Percentiles rank a stretch among this genome's conserved stretches.
These are phyloP conservation scores for Paraleonurus japonicus DNA, from an alignment of 257 asterid genomes.

Conservation along the genomic window DNA sequence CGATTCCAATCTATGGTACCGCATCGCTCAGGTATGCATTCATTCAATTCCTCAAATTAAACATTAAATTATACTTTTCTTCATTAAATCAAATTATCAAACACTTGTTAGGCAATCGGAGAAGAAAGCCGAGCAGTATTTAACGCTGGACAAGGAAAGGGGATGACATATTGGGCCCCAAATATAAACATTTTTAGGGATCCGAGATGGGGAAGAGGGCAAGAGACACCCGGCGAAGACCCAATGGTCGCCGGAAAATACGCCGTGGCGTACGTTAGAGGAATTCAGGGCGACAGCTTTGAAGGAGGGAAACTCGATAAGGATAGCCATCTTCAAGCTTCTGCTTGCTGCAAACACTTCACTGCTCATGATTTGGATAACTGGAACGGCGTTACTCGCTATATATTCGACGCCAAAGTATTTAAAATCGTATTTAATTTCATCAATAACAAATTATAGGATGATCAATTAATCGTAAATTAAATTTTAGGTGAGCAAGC, in stretches of 20 bases:
- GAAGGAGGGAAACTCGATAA: conserved; percentile 48
- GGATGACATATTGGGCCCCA: conserved; percentile 87
- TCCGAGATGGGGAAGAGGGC: conserved; percentile 94
- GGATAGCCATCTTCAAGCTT: conserved; percentile 50
- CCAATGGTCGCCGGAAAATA: conserved; percentile 57
- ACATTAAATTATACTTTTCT: not conserved
- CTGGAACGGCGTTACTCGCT: conserved; percentile 63
- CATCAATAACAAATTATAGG: not conserved
- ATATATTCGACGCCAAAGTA: conserved; percentile 55
- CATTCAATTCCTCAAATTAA: not conserved
- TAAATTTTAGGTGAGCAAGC: conserved; percentile 45
- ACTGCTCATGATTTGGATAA: conserved; percentile 77
- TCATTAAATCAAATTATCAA: not conserved
- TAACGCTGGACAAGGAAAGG: conserved; percentile 68
- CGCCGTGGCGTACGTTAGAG: conserved; percentile 70
- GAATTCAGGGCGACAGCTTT: conserved; percentile 68
- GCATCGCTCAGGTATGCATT: conserved; percentile 53
- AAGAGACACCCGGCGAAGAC: conserved; percentile 84
- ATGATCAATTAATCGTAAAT: not conserved
- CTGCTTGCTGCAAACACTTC: conserved; percentile 81
- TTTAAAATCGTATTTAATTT: not conserved
- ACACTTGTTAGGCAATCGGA: conserved; percentile 55
- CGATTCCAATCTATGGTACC: conserved; percentile 70
- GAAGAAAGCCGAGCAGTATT: conserved; percentile 62
- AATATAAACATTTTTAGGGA: conserved; percentile 75